Evolutionary conservation across 495 filamentous ascomycete species (phyloP).

Genomic region (Apiosordaria backusii): DNA sequence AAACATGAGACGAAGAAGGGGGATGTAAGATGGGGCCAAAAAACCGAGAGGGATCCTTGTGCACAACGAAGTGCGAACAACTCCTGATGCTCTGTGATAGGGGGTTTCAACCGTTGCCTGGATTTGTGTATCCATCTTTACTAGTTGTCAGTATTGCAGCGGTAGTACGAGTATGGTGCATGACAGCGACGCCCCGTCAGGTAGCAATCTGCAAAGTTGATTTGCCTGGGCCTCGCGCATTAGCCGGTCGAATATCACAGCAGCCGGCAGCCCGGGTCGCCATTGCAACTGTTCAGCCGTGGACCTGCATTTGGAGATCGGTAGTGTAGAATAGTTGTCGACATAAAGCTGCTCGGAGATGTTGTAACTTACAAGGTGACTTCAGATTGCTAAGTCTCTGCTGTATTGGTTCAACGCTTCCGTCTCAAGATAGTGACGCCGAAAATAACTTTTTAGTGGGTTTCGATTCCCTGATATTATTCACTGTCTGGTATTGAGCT

Average conservation of each 20-base stretch:
- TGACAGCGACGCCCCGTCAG: background rate
- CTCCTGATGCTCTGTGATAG: background rate
- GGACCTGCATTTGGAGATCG: background rate
- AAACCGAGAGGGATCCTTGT: background rate
- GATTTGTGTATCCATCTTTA: too few relatives aligned
- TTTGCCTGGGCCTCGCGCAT: too few relatives aligned
- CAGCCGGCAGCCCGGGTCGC: background rate
- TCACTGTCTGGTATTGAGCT: too few relatives aligned
- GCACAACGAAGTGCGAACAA: background rate
- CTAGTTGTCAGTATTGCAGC: too few relatives aligned
- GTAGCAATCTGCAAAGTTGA: background rate
- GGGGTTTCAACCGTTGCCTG: background rate
- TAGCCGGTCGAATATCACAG: background rate
- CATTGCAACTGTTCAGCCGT: background rate
- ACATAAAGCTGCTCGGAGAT: too few relatives aligned
- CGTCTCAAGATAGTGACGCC: too few relatives aligned
- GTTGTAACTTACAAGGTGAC: too few relatives aligned
- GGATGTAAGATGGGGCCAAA: background rate
- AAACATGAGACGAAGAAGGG: slow-evolving; percentile 14
- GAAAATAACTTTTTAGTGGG: too few relatives aligned
- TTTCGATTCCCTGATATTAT: too few relatives aligned
- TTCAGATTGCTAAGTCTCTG: too few relatives aligned
- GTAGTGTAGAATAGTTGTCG: background rate
- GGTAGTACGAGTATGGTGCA: background rate
- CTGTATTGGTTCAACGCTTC: too few relatives aligned